phyloP scores from a whole-genome alignment of 306 rosid species.

The Vigna radiata region DNA sequence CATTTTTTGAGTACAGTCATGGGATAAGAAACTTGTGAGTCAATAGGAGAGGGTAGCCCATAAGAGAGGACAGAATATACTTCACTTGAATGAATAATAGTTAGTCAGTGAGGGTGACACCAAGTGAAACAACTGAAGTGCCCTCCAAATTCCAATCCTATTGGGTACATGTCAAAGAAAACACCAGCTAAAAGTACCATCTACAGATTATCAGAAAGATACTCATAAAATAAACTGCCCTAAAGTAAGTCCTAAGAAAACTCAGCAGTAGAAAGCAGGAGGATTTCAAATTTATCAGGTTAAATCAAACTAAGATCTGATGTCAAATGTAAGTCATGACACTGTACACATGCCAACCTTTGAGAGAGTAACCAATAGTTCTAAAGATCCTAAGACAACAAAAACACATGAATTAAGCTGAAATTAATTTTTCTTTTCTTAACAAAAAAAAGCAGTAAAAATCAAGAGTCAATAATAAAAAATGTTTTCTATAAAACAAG shows the following conservation, averaged over 20 bases:
- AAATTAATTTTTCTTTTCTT: neutral
- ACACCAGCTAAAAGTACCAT: constrained; percentile 6
- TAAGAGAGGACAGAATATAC: neutral
- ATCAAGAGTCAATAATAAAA: neutral
- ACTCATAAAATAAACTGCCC: constrained; percentile 18
- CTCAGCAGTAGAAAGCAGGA: neutral
- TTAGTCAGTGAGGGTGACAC: neutral
- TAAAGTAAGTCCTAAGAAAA: constrained; percentile 8
- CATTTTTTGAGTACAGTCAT: neutral
- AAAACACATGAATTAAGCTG: neutral
- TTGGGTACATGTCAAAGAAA: neutral
- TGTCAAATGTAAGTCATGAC: constrained; percentile 19
- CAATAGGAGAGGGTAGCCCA: neutral
- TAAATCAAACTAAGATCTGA: constrained; percentile 24
- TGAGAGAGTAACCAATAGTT: neutral
- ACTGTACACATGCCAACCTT: constrained; percentile 1
- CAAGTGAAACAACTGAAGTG: neutral
- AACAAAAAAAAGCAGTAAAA: neutral
- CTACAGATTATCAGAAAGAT: constrained; percentile 12
- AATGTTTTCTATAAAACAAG: neutral
- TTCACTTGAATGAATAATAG: neutral
- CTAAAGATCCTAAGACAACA: constrained; percentile 18
- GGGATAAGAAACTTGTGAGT: constrained; percentile 10
- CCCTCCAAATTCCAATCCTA: constrained; percentile 22
- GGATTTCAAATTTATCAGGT: constrained; percentile 12